Evolutionary conservation across 164 flowering plant genomes (phyloP).

Genomic region (Platanus orientalis): DNA sequence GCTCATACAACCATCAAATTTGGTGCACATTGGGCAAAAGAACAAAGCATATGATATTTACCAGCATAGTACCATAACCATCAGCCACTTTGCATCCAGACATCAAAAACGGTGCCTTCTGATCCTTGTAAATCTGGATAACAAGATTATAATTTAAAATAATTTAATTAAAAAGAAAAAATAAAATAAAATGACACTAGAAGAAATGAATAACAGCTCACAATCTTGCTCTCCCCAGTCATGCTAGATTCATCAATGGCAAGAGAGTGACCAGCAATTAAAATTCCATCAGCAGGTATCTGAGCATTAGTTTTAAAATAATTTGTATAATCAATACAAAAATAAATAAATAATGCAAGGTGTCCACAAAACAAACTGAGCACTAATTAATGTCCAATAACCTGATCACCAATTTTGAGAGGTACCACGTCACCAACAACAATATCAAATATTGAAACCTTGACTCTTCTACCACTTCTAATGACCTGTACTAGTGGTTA

Average conservation of each 20-base stretch:
- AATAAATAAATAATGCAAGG: no score
- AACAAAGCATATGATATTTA: slow-evolving; percentile 21
- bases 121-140: slow-evolving; percentile 66
- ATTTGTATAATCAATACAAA: no score
- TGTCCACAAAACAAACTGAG: background rate
- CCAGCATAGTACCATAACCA: slow-evolving; percentile 96
- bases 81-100: slow-evolving; percentile 98
- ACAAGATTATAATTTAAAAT: background rate
- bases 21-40: background rate
- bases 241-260: no score
- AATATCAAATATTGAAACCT: slow-evolving; percentile 82
- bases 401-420: no score
- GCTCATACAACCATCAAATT: background rate
- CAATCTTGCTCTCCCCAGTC: no score
- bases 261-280: slow-evolving; percentile 78
- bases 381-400: slow-evolving; percentile 10
- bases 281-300: slow-evolving; percentile 95
- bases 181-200: background rate
- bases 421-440: slow-evolving; percentile 96
- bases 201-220: slow-evolving; percentile 23
- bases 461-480: slow-evolving; percentile 78
- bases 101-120: no score
- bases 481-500: slow-evolving; percentile 41
- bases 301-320: slow-evolving; percentile 12
- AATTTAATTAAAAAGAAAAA: no score